These are phyloP conservation scores for Oryza punctata DNA, from an alignment of 176 grass and related monocot genomes.

Conservation along the genomic window DNA sequence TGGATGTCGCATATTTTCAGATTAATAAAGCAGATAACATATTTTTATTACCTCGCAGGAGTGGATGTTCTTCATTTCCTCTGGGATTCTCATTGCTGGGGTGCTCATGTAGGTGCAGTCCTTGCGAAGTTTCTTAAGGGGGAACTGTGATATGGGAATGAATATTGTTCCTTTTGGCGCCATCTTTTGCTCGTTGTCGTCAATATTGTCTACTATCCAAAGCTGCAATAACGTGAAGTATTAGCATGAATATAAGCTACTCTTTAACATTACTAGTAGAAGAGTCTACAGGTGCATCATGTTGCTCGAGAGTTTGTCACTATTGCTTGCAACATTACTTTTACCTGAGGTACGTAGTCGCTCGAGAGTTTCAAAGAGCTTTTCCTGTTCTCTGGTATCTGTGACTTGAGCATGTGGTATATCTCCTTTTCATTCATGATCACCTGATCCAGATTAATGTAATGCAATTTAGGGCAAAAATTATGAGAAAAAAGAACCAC, in stretches of 20 bases:
- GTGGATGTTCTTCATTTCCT: constrained; percentile 78
- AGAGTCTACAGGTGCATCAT: not conserved
- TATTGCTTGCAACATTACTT: not conserved
- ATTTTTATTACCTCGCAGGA: constrained; percentile 69
- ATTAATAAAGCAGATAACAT: not conserved
- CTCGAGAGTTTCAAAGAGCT: constrained; percentile 56
- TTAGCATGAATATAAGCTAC: not conserved
- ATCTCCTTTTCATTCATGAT: constrained; percentile 70
- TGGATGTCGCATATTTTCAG: not conserved
- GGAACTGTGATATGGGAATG: constrained; percentile 75
- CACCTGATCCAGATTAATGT: constrained; percentile 51
- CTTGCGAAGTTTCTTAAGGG: constrained; percentile 65
- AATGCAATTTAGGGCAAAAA: not conserved
- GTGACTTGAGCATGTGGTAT: constrained; percentile 70
- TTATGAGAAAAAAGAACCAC: not conserved
- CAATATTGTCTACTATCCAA: constrained; percentile 73
- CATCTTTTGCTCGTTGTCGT: constrained; percentile 63
- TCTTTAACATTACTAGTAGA: not conserved
- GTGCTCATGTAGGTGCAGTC: constrained; percentile 82
- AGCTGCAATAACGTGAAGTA: constrained; percentile 42
- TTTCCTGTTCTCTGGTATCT: constrained; percentile 55
- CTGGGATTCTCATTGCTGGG: constrained; percentile 77
- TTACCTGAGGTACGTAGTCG: constrained; percentile 61
- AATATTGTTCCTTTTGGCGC: constrained; percentile 69
- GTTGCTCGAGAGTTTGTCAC: not conserved